Evolutionary conservation across 2,329 filamentous ascomycete species (phyloP).

Genomic region (Microcera coccophila): DNA sequence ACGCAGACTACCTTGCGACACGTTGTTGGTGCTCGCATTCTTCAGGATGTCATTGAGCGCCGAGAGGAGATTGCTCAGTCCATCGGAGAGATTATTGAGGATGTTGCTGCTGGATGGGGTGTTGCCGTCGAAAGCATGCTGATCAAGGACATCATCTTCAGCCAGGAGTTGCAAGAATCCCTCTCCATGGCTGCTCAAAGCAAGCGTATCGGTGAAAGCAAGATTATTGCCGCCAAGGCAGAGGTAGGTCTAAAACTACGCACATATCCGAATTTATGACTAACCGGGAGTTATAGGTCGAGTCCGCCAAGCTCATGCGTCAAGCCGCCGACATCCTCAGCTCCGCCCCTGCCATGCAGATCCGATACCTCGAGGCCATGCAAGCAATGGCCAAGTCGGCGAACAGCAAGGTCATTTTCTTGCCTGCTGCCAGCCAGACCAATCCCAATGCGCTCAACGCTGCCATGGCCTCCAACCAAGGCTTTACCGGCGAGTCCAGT

Average conservation of each 20-base stretch:
- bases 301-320: conserved; percentile 88
- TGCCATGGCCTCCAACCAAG: conserved; percentile 42
- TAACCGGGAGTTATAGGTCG: conserved; percentile 52
- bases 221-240: conserved; percentile 94
- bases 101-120: conserved; percentile 90
- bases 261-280: no score
- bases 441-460: conserved; percentile 45
- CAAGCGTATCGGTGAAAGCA: conserved; percentile 97
- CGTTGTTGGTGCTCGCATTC: conserved; percentile 88
- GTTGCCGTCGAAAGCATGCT: conserved; percentile 97
- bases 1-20: conserved; percentile 97
- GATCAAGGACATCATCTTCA: conserved; percentile 99
- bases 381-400: conserved; percentile 96
- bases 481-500: conserved; percentile 49
- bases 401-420: conserved; percentile 83
- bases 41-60: conserved; percentile 97
- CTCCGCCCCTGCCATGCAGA: conserved; percentile 94
- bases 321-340: conserved; percentile 91
- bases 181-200: conserved; percentile 97
- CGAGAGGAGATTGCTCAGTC: conserved; percentile 94
- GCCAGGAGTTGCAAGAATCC: conserved; percentile 88
- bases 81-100: conserved; percentile 95
- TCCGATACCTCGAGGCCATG: conserved; percentile 97
- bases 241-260: conserved; percentile 53
- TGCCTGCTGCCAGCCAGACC: conserved; percentile 60